Percentiles rank a stretch among this genome's conserved stretches.
Evolutionary conservation across 208 protist genomes (phyloP).

Genomic region (Trypanosoma avium): DNA sequence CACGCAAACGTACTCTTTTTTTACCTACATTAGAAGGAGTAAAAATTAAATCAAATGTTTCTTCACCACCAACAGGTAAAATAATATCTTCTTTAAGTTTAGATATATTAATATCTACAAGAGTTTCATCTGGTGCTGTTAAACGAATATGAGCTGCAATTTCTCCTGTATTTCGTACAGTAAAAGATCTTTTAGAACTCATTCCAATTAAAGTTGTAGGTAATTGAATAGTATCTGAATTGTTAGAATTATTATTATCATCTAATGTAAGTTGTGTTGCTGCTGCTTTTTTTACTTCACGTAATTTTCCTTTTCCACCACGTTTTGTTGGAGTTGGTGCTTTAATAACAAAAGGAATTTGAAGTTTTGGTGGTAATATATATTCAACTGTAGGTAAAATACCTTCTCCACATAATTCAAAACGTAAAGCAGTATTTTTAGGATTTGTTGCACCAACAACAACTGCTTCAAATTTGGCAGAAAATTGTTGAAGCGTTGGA

Average conservation of each 20-base stretch:
- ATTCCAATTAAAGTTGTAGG: conserved; percentile 79
- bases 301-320: conserved; percentile 15
- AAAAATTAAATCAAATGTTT: conserved; percentile 64
- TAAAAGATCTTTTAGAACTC: conserved; percentile 44
- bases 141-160: conserved; percentile 84
- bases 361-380: conserved; percentile 51
- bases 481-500: conserved; percentile 70
- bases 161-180: conserved; percentile 83
- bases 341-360: conserved; percentile 11
- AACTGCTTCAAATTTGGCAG: conserved; percentile 86
- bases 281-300: conserved; percentile 15
- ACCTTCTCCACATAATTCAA: conserved; percentile 92
- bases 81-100: conserved; percentile 60
- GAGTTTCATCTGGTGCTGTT: conserved; percentile 37
- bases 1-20: conserved; percentile 51
- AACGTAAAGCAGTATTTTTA: conserved; percentile 70
- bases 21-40: conserved; percentile 52
- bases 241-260: background rate
- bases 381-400: conserved; percentile 90
- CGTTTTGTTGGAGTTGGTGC: conserved; percentile 5
- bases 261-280: background rate
- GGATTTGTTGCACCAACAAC: conserved; percentile 84
- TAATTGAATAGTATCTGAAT: conserved; percentile 70
- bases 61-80: conserved; percentile 49
- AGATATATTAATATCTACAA: conserved; percentile 21